These are phyloP conservation scores for Yarrowia porcina DNA, from an alignment of 805 yeast species.

Conservation along the genomic window DNA sequence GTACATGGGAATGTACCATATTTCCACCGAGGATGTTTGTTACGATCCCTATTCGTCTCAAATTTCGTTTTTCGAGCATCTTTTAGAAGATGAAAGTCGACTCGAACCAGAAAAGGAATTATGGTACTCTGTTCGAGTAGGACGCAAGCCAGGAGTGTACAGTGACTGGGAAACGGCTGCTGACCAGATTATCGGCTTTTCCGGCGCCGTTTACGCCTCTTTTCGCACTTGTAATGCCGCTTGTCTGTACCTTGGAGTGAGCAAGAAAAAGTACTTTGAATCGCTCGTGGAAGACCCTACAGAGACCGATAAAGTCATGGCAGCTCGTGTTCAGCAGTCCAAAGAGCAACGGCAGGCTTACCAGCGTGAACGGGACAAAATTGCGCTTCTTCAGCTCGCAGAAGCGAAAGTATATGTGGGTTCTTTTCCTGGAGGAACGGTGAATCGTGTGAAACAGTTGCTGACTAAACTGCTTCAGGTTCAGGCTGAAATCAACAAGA, in stretches of 20 bases:
- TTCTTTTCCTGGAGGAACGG: neutral
- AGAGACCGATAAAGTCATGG: neutral
- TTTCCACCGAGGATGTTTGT: neutral
- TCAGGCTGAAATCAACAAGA: slow-evolving; percentile 3
- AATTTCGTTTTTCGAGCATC: neutral
- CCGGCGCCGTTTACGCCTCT: neutral
- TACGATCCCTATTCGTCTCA: neutral
- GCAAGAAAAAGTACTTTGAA: neutral
- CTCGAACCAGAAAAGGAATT: neutral
- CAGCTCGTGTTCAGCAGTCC: too few relatives aligned
- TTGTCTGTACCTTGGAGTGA: neutral
- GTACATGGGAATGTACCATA: neutral
- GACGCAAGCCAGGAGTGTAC: neutral
- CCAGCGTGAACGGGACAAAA: neutral
- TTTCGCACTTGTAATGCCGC: neutral
- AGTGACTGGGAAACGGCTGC: neutral
- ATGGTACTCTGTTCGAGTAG: neutral
- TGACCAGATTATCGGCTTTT: neutral
- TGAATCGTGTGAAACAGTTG: neutral
- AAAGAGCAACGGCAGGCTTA: neutral
- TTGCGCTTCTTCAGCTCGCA: neutral
- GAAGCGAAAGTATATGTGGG: neutral
- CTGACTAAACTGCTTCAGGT: neutral
- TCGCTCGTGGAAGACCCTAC: neutral
- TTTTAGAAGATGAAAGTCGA: neutral